Base-by-base conservation (phyloP, 2,329 filamentous ascomycete genomes). In the Diaporthe citrichinensis region DNA sequence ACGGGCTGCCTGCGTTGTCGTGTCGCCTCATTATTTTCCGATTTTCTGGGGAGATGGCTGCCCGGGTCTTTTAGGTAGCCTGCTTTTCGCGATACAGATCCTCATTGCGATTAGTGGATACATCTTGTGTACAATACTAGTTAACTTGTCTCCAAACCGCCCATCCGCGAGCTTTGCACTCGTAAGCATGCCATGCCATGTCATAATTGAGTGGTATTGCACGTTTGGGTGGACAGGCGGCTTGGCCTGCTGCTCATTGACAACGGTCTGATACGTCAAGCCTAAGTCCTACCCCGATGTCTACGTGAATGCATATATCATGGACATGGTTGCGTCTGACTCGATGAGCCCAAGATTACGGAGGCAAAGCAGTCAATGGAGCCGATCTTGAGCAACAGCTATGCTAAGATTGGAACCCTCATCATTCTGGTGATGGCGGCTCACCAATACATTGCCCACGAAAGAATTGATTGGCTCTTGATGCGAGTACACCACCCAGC, bases 51-150 rank as follows among this genome's bases (percentile, higher is more conserved):
- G 65, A 68, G 72, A 72, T 53, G 49, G 39, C 20, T 44, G 57
- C 74, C 62, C 53, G 71, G 74, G 55, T 58, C 58, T 55, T 39
- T 53, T 73, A 68, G 59, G 74, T 75, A 75, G 68, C 74, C 51
- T 62, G 49, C 71, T 76, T 55, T 61, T 74, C 74, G 62, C 46
- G 71, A 68, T 76, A 76, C 55, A 55, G 55, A 65, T 65, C 34
- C 59, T 71, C 62, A 65, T 67, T 74, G 74, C 65, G 72, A 71
- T 73, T 67, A 71, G 74, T 65, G 49, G 75, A 73, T 73, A 34
- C 75, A 74, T 72, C 72, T 74, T 76, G 67, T 77, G 75, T 77
- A 77, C 73, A 75, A 75, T 77, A 77, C 59, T 65, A 77, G 75
- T 75, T 65, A 65, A 69, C 61, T 73, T 76, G 75, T 75, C 73